Evolutionary conservation across 1,284 basidiomycete genomes (phyloP), one percentile per base, ranked within the genome.

Genomic region (Austroboletus niveus): DNA sequence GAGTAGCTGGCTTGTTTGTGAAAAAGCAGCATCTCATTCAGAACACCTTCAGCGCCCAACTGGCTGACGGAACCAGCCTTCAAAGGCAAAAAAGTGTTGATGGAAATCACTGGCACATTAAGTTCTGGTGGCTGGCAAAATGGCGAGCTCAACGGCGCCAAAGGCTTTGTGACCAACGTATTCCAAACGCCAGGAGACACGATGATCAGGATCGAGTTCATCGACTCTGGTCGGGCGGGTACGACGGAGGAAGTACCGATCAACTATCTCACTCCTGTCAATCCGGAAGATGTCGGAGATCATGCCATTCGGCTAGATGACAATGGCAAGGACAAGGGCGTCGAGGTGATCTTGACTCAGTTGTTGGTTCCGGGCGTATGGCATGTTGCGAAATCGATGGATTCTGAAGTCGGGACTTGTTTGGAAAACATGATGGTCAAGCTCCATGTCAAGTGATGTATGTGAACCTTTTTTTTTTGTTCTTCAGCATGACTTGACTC

Each of bases 91-190:
- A 75, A 75, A 27, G 74, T 85, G 22, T 72, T 80, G 57, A 66
- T 85, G 52, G 69, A 73, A 41, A 72, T 88, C n/a, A 60, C 64
- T 1, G 76, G 77, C 15, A 81, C 82, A 0, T 71, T 72, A 24
- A 63, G 66, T 10, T 6, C 27, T 29, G 27, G 27, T 8, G 65
- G 69, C 38, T 88, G 84, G 71, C 73, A 80, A 45, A 69, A 74
- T 30, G 84, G 84, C 36, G 74, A 79, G 34, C 75, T 75, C 59
- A 82, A 89, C 56, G 72, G 71, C 27, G 70, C 70, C 46, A 62
- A 70, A 32, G 85, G 80, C 51, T 66, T 72, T 45, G 68, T 80
- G 24, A 60, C 68, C 36, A 66, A 64, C 34, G 63, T 75, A 15
- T 67, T 75, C 54, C 62, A 69, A 56, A 65, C 72, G 0, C 54